Percentiles rank a stretch among this genome's conserved stretches.
Evolutionary conservation across 805 yeast species (phyloP).

Genomic region (Torulaspora maleeae): DNA sequence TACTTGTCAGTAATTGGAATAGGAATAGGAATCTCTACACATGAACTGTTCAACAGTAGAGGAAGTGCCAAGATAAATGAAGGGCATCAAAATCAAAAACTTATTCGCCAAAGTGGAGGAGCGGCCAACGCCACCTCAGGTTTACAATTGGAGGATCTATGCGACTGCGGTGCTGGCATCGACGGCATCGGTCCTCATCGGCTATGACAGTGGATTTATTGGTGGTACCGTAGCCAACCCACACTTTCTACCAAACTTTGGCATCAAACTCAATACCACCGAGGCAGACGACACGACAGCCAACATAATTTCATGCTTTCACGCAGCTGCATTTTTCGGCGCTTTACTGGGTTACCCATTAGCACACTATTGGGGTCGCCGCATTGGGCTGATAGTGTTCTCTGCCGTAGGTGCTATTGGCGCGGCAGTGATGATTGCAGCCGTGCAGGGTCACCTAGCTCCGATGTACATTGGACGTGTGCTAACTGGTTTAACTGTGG

Average conservation of each 20-base stretch:
- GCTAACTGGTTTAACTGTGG: slow-evolving; percentile 50
- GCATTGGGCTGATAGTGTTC: slow-evolving; percentile 38
- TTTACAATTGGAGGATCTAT: slow-evolving; percentile 44
- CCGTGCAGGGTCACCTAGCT: slow-evolving; percentile 38
- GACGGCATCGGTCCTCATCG: slow-evolving; percentile 48
- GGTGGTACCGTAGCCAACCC: slow-evolving; percentile 49
- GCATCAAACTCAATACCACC: slow-evolving; percentile 34
- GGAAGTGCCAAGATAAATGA: neutral
- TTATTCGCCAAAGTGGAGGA: slow-evolving; percentile 11
- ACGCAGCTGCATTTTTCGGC: slow-evolving; percentile 51
- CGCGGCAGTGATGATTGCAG: slow-evolving; percentile 40
- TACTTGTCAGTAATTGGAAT: too few relatives aligned
- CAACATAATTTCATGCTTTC: slow-evolving; percentile 46
- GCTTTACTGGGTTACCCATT: slow-evolving; percentile 42
- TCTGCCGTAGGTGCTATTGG: slow-evolving; percentile 43
- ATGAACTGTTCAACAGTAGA: neutral
- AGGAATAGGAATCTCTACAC: too few relatives aligned
- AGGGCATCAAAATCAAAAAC: slow-evolving; percentile 7
- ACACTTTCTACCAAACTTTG: slow-evolving; percentile 45
- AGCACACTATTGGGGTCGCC: slow-evolving; percentile 41
- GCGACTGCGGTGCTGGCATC: slow-evolving; percentile 44
- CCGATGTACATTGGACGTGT: slow-evolving; percentile 52
- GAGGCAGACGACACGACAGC: slow-evolving; percentile 34
- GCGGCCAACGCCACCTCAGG: slow-evolving; percentile 37
- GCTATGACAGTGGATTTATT: slow-evolving; percentile 53